Percentiles rank a stretch among this genome's conserved stretches.
Conservation (phyloP, 257 asterid genomes). For the Anisodus acutangulus region DNA sequence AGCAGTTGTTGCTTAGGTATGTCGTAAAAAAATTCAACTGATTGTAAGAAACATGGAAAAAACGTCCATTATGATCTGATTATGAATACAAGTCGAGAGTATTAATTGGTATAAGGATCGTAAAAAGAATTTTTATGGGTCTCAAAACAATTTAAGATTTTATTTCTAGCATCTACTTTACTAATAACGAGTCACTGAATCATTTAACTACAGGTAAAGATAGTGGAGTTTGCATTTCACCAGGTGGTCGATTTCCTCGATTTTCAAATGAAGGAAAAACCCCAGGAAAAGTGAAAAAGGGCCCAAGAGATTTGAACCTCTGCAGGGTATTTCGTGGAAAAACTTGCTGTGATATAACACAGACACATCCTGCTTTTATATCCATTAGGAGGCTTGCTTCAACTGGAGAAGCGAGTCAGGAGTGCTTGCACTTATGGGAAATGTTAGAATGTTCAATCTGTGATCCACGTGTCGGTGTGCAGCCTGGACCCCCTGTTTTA, state of each 20-base stretch:
- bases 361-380: conserved; percentile 85
- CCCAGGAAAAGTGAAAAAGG: conserved; percentile 81
- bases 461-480: conserved; percentile 86
- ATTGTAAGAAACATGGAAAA: neutral
- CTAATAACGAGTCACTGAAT: neutral
- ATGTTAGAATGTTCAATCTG: conserved; percentile 90
- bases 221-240: conserved; percentile 78
- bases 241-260: conserved; percentile 87
- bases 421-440: conserved; percentile 96
- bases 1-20: neutral
- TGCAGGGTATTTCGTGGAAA: conserved; percentile 89
- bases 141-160: neutral
- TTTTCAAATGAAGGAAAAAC: conserved; percentile 79
- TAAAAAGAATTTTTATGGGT: neutral
- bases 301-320: conserved; percentile 77
- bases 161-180: neutral
- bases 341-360: conserved; percentile 90
- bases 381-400: conserved; percentile 86
- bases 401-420: conserved; percentile 93
- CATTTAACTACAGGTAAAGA: conserved; percentile 60
- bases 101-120: neutral
- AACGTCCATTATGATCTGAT: neutral
- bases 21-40: neutral
- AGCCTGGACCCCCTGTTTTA: conserved; percentile 76
- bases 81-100: neutral